Evolutionary conservation across 2,329 filamentous ascomycete species (phyloP).

Genomic region (Sodiomyces alkalinus): DNA sequence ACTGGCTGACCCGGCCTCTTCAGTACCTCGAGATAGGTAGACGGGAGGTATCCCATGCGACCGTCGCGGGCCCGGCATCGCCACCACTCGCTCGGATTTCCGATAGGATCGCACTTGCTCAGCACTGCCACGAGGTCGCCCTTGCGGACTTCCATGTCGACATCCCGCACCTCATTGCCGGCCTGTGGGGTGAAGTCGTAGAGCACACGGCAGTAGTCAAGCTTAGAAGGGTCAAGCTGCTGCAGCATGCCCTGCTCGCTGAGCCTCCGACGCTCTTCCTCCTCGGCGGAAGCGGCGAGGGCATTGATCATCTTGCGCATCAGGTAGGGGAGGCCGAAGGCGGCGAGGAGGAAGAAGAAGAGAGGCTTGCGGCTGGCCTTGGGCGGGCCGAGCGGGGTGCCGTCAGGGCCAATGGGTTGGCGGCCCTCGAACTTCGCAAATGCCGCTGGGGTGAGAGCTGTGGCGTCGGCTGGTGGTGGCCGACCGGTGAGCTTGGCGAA

Average conservation of each 20-base stretch:
- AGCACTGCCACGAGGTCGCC: conserved; percentile 91
- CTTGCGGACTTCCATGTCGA: conserved; percentile 86
- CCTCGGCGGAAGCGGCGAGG: conserved; percentile 70
- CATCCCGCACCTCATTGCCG: conserved; percentile 43
- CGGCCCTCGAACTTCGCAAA: conserved; percentile 83
- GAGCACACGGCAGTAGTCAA: conserved; percentile 89
- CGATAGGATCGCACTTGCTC: conserved; percentile 81
- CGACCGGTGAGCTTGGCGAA: conserved; percentile 88
- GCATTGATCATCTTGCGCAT: conserved; percentile 92
- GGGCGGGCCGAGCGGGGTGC: conserved; percentile 44
- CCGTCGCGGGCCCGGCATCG: conserved; percentile 81
- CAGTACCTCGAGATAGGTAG: conserved; percentile 73
- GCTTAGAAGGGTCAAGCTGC: conserved; percentile 69
- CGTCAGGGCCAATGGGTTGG: conserved; percentile 37
- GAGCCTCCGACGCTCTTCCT: conserved; percentile 53
- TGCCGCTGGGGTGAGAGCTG: conserved; percentile 71
- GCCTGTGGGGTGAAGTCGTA: conserved; percentile 86
- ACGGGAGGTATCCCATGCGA: conserved; percentile 79
- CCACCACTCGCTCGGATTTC: conserved; percentile 95
- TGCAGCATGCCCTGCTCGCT: conserved; percentile 33
- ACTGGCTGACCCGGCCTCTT: conserved; percentile 34
- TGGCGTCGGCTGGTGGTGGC: conserved; percentile 75
- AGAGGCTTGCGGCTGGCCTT: conserved; percentile 89
- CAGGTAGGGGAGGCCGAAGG: conserved; percentile 88
- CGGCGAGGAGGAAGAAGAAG: conserved; percentile 85